Conservation (phyloP, 306 rosid species). For the Senna siamea region DNA sequence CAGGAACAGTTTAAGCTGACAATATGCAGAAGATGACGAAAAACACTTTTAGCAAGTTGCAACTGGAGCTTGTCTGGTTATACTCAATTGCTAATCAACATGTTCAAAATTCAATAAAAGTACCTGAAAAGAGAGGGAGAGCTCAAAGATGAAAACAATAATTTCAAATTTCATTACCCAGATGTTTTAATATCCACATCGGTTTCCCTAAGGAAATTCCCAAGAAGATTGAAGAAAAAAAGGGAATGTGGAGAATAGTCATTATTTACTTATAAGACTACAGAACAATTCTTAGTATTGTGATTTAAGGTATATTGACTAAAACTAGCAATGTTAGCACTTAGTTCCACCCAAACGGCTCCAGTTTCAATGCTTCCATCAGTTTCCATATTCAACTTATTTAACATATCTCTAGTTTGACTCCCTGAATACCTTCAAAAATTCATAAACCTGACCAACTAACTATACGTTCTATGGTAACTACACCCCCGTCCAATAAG, state of each 20-base stretch:
- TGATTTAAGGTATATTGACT: constrained; percentile 41
- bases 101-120: constrained; percentile 24
- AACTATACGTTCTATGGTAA: constrained; percentile 32
- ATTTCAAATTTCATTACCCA: constrained; percentile 17
- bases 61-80: constrained; percentile 29
- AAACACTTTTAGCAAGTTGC: constrained; percentile 38
- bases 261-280: constrained; percentile 23
- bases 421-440: constrained; percentile 32
- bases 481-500: constrained; percentile 27
- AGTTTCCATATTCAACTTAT: constrained; percentile 40
- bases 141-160: constrained; percentile 30
- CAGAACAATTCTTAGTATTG: constrained; percentile 32
- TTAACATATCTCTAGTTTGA: constrained; percentile 38
- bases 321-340: constrained; percentile 36
- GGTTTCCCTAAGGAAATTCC: constrained; percentile 33
- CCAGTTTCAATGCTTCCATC: constrained; percentile 42
- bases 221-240: constrained; percentile 15
- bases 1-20: constrained; percentile 34
- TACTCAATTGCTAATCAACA: constrained; percentile 8
- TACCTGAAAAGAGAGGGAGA: constrained; percentile 24
- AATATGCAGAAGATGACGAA: constrained; percentile 38
- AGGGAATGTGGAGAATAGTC: constrained; percentile 26
- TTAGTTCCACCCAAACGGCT: constrained; percentile 38
- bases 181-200: constrained; percentile 32
- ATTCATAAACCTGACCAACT: constrained; percentile 34